Conservation (phyloP, 768 basidiomycete genomes). For the Termitomyces sp. region DNA sequence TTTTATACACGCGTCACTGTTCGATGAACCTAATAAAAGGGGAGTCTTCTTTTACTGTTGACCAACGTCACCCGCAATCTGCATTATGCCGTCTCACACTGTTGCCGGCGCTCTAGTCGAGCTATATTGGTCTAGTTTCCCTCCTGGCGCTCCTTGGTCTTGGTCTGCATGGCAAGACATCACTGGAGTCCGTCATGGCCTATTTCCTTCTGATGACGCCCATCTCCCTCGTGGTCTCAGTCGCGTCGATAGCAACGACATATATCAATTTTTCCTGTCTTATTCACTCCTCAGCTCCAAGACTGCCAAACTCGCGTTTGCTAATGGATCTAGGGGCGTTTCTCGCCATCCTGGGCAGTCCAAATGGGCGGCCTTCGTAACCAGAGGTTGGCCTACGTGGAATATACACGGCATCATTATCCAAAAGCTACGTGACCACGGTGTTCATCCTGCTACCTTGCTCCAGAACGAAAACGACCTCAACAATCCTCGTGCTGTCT, state of each 20-base stretch:
- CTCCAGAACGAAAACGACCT: neutral
- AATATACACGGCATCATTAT: constrained; percentile 12
- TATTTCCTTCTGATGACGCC: constrained; percentile 17
- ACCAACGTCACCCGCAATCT: neutral
- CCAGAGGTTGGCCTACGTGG: constrained; percentile 8
- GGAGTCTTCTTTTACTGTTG: too few species aligned
- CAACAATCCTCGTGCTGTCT: neutral
- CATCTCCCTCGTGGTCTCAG: constrained; percentile 15
- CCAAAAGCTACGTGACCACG: constrained; percentile 1
- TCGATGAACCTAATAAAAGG: too few species aligned
- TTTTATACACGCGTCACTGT: too few species aligned
- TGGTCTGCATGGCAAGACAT: constrained; percentile 16
- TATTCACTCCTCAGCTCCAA: neutral
- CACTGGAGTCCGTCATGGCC: constrained; percentile 17
- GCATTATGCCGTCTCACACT: constrained; percentile 11
- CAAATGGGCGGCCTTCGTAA: constrained; percentile 11
- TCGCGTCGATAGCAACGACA: constrained; percentile 1
- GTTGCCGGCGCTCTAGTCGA: constrained; percentile 12
- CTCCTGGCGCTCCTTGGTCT: constrained; percentile 11
- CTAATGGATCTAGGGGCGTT: neutral
- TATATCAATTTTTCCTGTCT: constrained; percentile 11
- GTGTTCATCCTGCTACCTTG: constrained; percentile 12
- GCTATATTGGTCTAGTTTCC: constrained; percentile 4
- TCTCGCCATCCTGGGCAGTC: constrained; percentile 11
- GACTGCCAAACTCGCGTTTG: neutral